Conservation (phyloP, 192 early-diverging fungal species). For the Physocladia obscura region DNA sequence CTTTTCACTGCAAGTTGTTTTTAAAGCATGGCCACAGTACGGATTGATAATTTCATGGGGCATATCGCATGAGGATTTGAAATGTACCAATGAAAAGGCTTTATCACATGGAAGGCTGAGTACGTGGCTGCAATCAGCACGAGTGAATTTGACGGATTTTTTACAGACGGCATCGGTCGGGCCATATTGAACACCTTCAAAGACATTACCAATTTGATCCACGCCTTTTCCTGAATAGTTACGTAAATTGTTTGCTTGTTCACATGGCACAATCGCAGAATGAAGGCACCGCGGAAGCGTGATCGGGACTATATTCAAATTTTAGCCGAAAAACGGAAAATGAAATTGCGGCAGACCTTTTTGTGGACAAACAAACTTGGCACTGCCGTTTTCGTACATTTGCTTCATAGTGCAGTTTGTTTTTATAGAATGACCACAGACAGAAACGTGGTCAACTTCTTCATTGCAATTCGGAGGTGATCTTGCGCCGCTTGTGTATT, state of each 20-base stretch:
- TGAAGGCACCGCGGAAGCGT: conserved; percentile 23
- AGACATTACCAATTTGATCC: neutral
- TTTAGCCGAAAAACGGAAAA: too few relatives aligned
- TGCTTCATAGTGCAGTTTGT: conserved; percentile 21
- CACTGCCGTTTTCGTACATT: neutral
- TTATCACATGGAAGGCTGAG: conserved; percentile 5
- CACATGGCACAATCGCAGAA: conserved; percentile 7
- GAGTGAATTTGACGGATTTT: conserved; percentile 1
- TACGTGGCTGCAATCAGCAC: conserved; percentile 25
- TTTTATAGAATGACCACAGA: conserved; percentile 22
- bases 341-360: too few relatives aligned
- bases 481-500: neutral
- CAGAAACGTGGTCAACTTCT: conserved; percentile 19
- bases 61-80: neutral
- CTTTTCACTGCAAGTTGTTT: conserved; percentile 3
- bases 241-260: neutral
- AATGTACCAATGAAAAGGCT: conserved; percentile 11
- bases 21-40: conserved; percentile 20
- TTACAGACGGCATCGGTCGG: conserved; percentile 12
- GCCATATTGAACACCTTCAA: conserved; percentile 12
- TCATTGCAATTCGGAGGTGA: conserved; percentile 15
- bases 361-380: conserved; percentile 6
- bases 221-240: neutral
- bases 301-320: too few relatives aligned
- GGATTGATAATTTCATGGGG: conserved; percentile 4